These are phyloP conservation scores for Astrocystis sublimbata DNA, from an alignment of 495 filamentous ascomycete species.

Conservation along the genomic window DNA sequence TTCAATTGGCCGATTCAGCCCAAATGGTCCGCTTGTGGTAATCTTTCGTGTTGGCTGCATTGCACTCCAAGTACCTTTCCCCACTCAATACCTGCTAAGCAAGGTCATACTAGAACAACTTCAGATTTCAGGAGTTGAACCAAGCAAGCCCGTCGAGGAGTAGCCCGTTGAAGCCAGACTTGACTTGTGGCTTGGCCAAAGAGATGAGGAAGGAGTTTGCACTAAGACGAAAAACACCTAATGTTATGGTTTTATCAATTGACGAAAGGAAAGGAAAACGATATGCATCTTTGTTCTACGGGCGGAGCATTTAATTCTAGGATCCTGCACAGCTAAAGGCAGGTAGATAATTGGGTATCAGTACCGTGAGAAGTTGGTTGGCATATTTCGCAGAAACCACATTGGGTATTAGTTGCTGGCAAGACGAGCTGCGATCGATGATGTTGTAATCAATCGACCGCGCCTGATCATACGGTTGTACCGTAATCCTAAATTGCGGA, in stretches of 20 bases:
- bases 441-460: not conserved
- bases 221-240: too few relatives aligned
- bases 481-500: too few relatives aligned
- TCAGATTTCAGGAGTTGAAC: not conserved
- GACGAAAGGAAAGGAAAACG: not conserved
- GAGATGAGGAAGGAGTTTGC: too few relatives aligned
- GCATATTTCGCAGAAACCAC: not conserved
- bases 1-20: conserved; percentile 17
- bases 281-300: too few relatives aligned
- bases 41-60: conserved; percentile 13
- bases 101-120: not conserved
- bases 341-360: too few relatives aligned
- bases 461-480: too few relatives aligned
- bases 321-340: too few relatives aligned
- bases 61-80: conserved; percentile 15
- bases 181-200: too few relatives aligned
- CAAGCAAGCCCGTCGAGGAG: not conserved
- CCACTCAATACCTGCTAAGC: conserved; percentile 16
- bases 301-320: too few relatives aligned
- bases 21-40: conserved; percentile 21
- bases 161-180: not conserved
- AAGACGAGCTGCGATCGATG: not conserved
- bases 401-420: not conserved
- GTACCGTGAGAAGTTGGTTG: too few relatives aligned
- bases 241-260: too few relatives aligned